Base-by-base conservation (phyloP, 2,329 filamentous ascomycete species). In the Dactylella cylindrospora region DNA sequence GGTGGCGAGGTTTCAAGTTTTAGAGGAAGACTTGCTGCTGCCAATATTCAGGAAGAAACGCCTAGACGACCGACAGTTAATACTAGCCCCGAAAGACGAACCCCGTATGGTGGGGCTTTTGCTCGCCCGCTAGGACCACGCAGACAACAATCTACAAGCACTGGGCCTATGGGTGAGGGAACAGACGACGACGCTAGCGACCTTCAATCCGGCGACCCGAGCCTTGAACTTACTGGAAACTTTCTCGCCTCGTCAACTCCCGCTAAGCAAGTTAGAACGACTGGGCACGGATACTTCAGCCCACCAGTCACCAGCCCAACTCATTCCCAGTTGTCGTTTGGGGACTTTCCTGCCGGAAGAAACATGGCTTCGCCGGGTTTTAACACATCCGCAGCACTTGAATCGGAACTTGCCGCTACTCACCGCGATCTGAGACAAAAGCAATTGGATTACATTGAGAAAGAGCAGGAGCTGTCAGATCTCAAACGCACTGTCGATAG, bases 381-480 rank as follows among this genome's bases (percentile, higher is more conserved):
- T 23, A 62, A 62, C 23, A 53, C 57, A 31, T 62, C 57, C 25
- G 57, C 57, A 1, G 44, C 25, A 19, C 57, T 62, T 3, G 57
- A 62, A 25, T 43, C 51, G 15, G 57, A 62, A n/a, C 38, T 62
- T 13, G 49, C 49, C 13, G 32, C 45, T 25, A 44, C 45, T 15
- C 43, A 62, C 23, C 36, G 41, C 33, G 57, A 62, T 17, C 49
- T 62, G 8, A 43, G 33, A 20, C 57, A 62, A 15, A 62, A 54
- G 22, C 43, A 54, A 45, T 35, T 41, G 5, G 57, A 62, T 17
- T 54, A 25, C 28, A 41, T 52, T 20, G 57, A 62, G 23, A 62
- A 54, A n/a, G 57, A 62, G 36, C 57, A 62, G 36, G 57, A 62
- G 13, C 57, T 62, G 17, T 39, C 50, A 31, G 57, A 62, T 4